phyloP scores from a whole-genome alignment of 805 yeast genomes.

The Pachysolen tannophilus region DNA sequence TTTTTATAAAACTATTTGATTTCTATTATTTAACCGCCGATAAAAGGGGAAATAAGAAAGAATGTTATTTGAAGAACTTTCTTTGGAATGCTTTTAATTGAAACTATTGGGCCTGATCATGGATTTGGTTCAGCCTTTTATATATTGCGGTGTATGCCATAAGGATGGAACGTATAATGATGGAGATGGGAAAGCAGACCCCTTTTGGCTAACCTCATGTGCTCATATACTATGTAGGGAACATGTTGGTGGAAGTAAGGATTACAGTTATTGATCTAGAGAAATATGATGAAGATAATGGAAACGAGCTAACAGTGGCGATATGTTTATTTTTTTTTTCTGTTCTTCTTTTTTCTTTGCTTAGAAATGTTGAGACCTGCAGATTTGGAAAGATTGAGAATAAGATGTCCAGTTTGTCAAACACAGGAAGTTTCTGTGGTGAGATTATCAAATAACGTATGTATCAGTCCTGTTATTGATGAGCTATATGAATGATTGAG shows the following conservation, averaged over 20 bases:
- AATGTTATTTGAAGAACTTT: too few relatives aligned
- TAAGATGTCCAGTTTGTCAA: slow-evolving; percentile 11
- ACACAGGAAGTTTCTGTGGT: slow-evolving; percentile 7
- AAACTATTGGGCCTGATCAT: too few relatives aligned
- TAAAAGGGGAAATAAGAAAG: too few relatives aligned
- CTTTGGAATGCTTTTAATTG: too few relatives aligned
- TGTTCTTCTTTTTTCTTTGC: too few relatives aligned
- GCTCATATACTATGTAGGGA: slow-evolving; percentile 12
- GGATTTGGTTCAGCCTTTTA: slow-evolving; percentile 11
- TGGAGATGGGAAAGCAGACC: background rate
- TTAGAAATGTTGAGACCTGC: slow-evolving; percentile 4
- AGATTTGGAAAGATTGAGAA: slow-evolving; percentile 2
- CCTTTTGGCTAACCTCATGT: slow-evolving; percentile 12
- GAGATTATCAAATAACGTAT: slow-evolving; percentile 8
- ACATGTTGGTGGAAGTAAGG: slow-evolving; percentile 10
- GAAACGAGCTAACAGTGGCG: background rate
- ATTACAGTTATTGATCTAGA: background rate
- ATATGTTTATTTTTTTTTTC: background rate
- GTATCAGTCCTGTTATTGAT: background rate
- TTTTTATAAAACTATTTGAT: too few relatives aligned
- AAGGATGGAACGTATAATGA: background rate
- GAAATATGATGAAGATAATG: background rate
- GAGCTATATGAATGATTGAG: background rate
- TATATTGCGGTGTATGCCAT: slow-evolving; percentile 12
- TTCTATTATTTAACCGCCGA: too few relatives aligned